A percentile compares a stretch with the other conserved stretches of the same genome.
Evolutionary conservation across 2,329 filamentous ascomycete genomes (phyloP).

Genomic region (Ilyonectria robusta): DNA sequence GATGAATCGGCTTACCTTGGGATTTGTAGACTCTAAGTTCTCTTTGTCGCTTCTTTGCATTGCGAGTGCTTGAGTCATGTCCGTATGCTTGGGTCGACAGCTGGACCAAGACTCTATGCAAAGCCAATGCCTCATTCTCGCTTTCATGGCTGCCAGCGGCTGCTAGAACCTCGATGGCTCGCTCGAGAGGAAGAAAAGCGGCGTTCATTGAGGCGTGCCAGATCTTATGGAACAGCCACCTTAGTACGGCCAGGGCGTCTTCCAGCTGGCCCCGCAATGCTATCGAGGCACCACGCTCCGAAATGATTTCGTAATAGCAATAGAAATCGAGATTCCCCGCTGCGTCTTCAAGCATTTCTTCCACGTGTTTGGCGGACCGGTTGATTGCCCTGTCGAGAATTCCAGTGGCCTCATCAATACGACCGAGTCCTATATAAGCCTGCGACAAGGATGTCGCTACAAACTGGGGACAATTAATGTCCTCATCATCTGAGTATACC

Average conservation of each 20-base stretch:
- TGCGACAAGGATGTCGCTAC: background rate
- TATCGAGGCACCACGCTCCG: background rate
- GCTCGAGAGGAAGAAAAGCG: background rate
- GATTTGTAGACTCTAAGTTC: background rate
- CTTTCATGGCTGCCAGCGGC: background rate
- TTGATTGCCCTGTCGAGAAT: background rate
- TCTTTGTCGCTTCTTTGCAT: accelerated
- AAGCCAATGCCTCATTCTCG: background rate
- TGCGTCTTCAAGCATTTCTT: background rate
- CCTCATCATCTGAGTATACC: background rate
- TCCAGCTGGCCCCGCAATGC: background rate
- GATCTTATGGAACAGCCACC: background rate
- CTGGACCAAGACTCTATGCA: background rate
- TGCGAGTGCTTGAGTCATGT: background rate
- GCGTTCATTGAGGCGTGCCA: background rate
- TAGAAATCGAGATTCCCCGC: background rate
- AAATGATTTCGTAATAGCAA: background rate
- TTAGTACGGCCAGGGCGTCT: background rate
- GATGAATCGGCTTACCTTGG: background rate
- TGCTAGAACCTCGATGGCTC: background rate
- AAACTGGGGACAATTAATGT: background rate
- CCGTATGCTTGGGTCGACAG: background rate
- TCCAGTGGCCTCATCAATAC: background rate
- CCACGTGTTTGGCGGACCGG: background rate
- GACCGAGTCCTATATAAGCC: background rate